These are phyloP conservation scores for Rhizopus stolonifer DNA, from an alignment of 371 early-diverging fungal species.

Conservation along the genomic window DNA sequence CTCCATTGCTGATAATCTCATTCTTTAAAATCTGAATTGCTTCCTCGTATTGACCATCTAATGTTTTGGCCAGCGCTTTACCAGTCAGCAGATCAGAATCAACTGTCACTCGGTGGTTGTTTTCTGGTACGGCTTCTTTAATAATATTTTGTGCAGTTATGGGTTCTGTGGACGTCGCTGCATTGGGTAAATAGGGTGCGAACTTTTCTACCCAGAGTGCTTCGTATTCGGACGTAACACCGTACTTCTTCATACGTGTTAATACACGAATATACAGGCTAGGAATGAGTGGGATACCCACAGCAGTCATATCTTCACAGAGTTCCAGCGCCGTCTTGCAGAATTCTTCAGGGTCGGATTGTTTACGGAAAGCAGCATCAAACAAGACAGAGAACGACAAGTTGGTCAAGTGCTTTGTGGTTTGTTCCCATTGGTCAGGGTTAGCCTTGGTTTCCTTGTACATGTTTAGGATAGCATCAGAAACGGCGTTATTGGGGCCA, in stretches of 20 bases:
- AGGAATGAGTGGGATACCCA: conserved; percentile 11
- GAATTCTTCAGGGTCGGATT: conserved; percentile 11
- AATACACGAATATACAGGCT: conserved; percentile 25
- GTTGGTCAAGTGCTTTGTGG: background rate
- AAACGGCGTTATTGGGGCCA: conserved; percentile 14
- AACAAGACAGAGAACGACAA: conserved; percentile 4
- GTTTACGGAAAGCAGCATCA: conserved; percentile 17
- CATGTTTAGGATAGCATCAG: conserved; percentile 11
- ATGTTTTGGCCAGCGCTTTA: conserved; percentile 26
- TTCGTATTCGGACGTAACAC: conserved; percentile 20
- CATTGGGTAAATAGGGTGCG: conserved; percentile 18
- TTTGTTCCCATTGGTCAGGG: conserved; percentile 14
- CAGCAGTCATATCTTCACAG: conserved; percentile 23
- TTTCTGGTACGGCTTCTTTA: background rate
- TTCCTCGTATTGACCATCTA: conserved; percentile 28
- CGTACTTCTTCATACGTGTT: conserved; percentile 26
- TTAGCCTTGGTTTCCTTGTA: conserved; percentile 22
- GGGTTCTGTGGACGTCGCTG: background rate
- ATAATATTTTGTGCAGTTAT: background rate
- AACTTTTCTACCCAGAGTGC: conserved; percentile 36
- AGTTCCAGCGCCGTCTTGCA: conserved; percentile 23
- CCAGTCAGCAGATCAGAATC: conserved; percentile 31
- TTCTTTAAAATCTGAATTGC: conserved; percentile 26
- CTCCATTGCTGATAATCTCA: conserved; percentile 31
- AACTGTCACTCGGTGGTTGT: background rate